Percentiles rank a stretch among this genome's conserved stretches.
Conservation (phyloP, 768 basidiomycete species). For the Infundibulicybe gibba region DNA sequence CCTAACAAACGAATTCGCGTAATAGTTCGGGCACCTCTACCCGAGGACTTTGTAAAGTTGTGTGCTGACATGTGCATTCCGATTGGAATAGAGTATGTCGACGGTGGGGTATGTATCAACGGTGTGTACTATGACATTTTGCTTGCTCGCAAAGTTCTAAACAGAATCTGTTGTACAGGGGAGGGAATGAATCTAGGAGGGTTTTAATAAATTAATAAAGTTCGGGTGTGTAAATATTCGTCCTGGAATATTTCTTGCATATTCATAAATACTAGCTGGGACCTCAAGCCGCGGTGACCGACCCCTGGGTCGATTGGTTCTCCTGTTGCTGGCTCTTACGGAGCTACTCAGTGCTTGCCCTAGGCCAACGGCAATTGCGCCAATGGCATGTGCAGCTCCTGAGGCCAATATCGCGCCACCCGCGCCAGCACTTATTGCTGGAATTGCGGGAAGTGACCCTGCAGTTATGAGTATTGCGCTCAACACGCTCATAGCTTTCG, state of each 20-base stretch:
- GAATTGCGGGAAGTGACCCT: constrained; percentile 70
- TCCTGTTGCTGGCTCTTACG: constrained; percentile 28
- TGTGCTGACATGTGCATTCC: constrained; percentile 45
- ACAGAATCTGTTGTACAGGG: no score
- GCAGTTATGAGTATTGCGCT: constrained; percentile 79
- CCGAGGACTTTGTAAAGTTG: constrained; percentile 47
- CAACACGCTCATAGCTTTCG: constrained; percentile 67
- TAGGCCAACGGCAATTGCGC: constrained; percentile 74
- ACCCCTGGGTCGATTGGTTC: constrained; percentile 10
- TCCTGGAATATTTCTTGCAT: not conserved
- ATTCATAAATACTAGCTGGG: not conserved
- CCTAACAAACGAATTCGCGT: constrained; percentile 47
- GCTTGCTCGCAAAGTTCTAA: no score
- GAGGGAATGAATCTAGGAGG: no score
- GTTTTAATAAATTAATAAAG: constrained; percentile 4
- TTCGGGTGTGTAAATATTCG: constrained; percentile 1
- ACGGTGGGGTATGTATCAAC: constrained; percentile 47
- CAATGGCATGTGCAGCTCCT: constrained; percentile 72
- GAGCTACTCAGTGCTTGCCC: constrained; percentile 43
- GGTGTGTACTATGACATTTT: constrained; percentile 18
- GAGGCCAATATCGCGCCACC: constrained; percentile 74
- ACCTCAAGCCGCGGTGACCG: constrained; percentile 7
- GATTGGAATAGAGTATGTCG: constrained; percentile 27
- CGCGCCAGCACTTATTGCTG: constrained; percentile 62
- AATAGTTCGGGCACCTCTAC: constrained; percentile 54